Evolutionary conservation across 257 asterid species (phyloP), one percentile per base, ranked within the genome.

Genomic region (Nicotiana paniculata): DNA sequence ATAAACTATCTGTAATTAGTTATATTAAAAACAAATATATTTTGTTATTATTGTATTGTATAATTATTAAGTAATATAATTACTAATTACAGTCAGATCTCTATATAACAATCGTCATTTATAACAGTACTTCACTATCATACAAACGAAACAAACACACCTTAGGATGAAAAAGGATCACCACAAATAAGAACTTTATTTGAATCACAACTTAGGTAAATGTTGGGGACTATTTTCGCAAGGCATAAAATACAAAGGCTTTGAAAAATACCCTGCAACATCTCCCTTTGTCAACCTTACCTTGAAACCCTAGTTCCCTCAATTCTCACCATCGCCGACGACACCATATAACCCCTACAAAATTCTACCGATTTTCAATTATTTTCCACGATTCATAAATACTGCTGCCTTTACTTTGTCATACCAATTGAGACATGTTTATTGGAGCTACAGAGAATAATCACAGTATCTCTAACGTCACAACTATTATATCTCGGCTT

Each of bases 371-470:
- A 53, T 21, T 61, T 61, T 61, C 67, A 21, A 61, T 24, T 21
- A 6, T 18, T n/a, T 64, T 64, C 70, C 13, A 24, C 24, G 63
- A 62, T 62, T 32, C 39, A 26, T 46, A 65, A 30, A 32, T 6
- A 32, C 21, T 65, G 7, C 30, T 65, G 10, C 17, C 12, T 15
- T 32, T 6, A 11, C 46, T 65, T 15, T 30, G 7, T 26, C n/a
- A 30, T 65, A 65, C 12, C 21, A 32, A 30, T 65, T 39, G 24
- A 61, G 78, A 64, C 81, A 79, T 69, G 86, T 83, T 48, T 77
- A 35, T 79, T 28, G 62, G 39, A 68, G 54, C 30, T 28, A 43
- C 48, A 26, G 21, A 70, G 26, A 62, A 33, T 7, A 28, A 12
- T 33, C 18, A 26, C 33, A 15, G 4, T 33, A 10, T 10, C 74